Evolutionary conservation across 371 early-diverging fungal genomes (phyloP).

Genomic region (Mortierella sp.): DNA sequence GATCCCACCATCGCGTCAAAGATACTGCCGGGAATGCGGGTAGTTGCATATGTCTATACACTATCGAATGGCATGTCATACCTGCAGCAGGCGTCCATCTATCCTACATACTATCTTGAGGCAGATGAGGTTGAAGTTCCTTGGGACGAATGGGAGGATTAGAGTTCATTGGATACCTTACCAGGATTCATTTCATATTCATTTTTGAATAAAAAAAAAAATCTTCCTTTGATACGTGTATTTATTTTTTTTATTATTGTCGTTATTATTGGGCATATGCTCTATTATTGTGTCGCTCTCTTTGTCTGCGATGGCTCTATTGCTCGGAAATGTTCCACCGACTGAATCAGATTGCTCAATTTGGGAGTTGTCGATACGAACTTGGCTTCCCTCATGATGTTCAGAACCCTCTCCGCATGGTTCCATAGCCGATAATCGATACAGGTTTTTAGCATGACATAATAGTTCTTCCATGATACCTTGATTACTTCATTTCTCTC

Average conservation of each 20-base stretch:
- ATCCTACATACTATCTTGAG: slow-evolving; percentile 42
- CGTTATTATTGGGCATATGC: not conserved
- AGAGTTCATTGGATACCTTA: not conserved
- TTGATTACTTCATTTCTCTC: not conserved
- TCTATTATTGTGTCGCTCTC: not conserved
- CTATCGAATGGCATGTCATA: slow-evolving; percentile 50
- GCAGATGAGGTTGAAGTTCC: slow-evolving; percentile 27
- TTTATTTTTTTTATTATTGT: not conserved
- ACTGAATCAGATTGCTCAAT: slow-evolving; percentile 21
- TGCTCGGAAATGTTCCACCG: slow-evolving; percentile 4
- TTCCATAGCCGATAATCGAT: slow-evolving; percentile 30
- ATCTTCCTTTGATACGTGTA: not conserved
- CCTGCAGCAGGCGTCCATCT: slow-evolving; percentile 34
- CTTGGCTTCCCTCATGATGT: slow-evolving; percentile 19
- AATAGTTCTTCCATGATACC: slow-evolving; percentile 27
- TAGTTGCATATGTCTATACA: slow-evolving; percentile 27
- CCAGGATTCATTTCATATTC: not conserved
- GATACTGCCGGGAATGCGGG: slow-evolving; percentile 39
- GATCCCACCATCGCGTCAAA: slow-evolving; percentile 21
- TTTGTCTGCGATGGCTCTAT: not conserved
- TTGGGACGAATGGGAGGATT: slow-evolving; percentile 18
- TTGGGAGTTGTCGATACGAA: slow-evolving; percentile 24
- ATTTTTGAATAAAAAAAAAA: not conserved
- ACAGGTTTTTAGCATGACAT: slow-evolving; percentile 28
- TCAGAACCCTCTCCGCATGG: slow-evolving; percentile 24